Percentiles rank a stretch among this genome's conserved stretches.
Evolutionary conservation across 495 filamentous ascomycete genomes (phyloP).

Genomic region (Penicillium chermesinum): DNA sequence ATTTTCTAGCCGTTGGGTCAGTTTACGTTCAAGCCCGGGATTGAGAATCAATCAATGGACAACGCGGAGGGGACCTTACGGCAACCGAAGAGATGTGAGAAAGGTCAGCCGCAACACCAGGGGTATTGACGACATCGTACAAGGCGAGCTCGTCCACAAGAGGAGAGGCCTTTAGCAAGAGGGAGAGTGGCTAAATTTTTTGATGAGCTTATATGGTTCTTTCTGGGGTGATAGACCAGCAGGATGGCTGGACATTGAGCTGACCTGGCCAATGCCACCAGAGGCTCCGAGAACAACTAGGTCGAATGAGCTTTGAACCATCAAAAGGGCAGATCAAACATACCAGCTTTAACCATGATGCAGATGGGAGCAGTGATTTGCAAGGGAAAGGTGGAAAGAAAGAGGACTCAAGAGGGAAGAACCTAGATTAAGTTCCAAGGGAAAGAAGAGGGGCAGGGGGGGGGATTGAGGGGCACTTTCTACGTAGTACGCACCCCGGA

Average conservation of each 20-base stretch:
- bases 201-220: conserved; percentile 4
- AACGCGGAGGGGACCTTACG: conserved; percentile 51
- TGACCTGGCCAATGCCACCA: conserved; percentile 97
- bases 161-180: conserved; percentile 83
- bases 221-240: neutral
- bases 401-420: neutral
- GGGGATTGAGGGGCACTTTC: conserved; percentile 7
- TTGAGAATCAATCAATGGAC: neutral
- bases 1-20: conserved; percentile 58
- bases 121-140: conserved; percentile 99
- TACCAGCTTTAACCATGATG: conserved; percentile 11
- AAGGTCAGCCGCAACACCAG: conserved; percentile 90
- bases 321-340: conserved; percentile 1
- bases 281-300: conserved; percentile 91
- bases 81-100: conserved; percentile 94
- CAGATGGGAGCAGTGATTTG: neutral
- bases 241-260: too few relatives aligned
- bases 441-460: conserved; percentile 9
- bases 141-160: conserved; percentile 86
- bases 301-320: conserved; percentile 3
- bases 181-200: conserved; percentile 73
- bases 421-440: conserved; percentile 14
- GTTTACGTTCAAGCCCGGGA: neutral
- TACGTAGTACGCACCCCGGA: conserved; percentile 24
- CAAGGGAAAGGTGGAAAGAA: neutral